These are phyloP conservation scores for Xylaria sp. DNA, from an alignment of 2,329 filamentous ascomycete genomes.

Conservation along the genomic window DNA sequence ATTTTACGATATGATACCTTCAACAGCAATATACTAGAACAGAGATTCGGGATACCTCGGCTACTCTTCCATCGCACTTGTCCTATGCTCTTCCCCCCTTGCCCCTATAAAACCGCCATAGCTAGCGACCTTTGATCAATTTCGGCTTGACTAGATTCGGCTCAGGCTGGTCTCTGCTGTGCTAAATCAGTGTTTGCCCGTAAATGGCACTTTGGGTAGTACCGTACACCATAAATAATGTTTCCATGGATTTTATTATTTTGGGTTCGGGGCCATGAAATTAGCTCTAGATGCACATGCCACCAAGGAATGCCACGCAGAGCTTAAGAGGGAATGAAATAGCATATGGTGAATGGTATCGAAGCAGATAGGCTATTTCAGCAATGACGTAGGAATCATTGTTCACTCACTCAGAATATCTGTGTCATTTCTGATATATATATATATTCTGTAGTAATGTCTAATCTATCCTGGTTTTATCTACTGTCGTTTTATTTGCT, in stretches of 20 bases:
- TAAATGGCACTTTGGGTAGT: background rate
- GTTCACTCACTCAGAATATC: too few species aligned
- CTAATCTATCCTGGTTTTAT: too few species aligned
- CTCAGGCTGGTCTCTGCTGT: background rate
- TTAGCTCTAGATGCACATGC: background rate
- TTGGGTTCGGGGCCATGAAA: background rate
- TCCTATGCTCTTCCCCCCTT: background rate
- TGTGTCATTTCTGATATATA: too few species aligned
- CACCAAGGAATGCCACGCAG: background rate
- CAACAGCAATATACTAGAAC: slow-evolving; percentile 32
- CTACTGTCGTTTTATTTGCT: too few species aligned
- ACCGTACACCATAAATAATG: background rate
- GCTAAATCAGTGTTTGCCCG: background rate
- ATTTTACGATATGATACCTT: slow-evolving; percentile 35
- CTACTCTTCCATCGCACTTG: background rate
- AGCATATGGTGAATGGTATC: background rate
- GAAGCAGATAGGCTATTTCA: too few species aligned
- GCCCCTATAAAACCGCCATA: background rate
- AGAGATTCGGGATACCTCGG: background rate
- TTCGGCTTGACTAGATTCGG: too few species aligned
- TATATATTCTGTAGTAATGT: too few species aligned
- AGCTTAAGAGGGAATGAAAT: background rate
- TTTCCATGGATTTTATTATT: background rate
- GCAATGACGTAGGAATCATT: too few species aligned
- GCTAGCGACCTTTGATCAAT: too few species aligned